Conservation (phyloP, 345 rosid species). For the Syzygium oleosum region DNA sequence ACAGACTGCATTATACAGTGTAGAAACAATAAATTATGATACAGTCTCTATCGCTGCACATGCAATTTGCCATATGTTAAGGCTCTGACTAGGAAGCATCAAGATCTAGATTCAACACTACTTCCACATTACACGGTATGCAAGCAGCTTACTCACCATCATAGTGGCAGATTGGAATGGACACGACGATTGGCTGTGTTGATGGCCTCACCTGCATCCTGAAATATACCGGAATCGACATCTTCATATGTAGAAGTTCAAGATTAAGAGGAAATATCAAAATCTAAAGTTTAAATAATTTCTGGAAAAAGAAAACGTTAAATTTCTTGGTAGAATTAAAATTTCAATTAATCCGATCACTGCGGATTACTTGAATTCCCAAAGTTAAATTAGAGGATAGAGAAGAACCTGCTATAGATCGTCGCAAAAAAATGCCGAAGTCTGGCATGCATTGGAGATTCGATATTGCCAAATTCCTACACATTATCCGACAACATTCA, state of each 20-base stretch:
- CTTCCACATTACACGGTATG: not conserved
- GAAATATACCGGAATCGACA: slow-evolving; percentile 1
- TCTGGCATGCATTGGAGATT: slow-evolving; percentile 73
- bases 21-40: not conserved
- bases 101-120: not conserved
- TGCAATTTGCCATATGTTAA: not conserved
- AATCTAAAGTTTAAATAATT: not conserved
- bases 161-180: slow-evolving; percentile 84
- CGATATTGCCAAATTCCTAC: slow-evolving; percentile 92
- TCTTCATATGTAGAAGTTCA: not conserved
- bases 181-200: slow-evolving; percentile 61
- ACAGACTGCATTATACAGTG: not conserved
- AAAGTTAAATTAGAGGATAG: not conserved
- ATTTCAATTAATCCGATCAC: not conserved
- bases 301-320: not conserved
- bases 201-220: slow-evolving; percentile 87
- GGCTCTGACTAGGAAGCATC: not conserved
- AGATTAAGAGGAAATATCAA: not conserved
- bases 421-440: slow-evolving; percentile 67
- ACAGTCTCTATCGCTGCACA: not conserved
- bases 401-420: slow-evolving; percentile 61
- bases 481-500: slow-evolving; percentile 7
- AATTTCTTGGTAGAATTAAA: not conserved
- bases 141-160: slow-evolving; percentile 46
- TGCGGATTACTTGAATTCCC: not conserved